Evolutionary conservation across 257 asterid species (phyloP), one percentile per base, ranked within the genome.

Genomic region (Solanum pennellii): DNA sequence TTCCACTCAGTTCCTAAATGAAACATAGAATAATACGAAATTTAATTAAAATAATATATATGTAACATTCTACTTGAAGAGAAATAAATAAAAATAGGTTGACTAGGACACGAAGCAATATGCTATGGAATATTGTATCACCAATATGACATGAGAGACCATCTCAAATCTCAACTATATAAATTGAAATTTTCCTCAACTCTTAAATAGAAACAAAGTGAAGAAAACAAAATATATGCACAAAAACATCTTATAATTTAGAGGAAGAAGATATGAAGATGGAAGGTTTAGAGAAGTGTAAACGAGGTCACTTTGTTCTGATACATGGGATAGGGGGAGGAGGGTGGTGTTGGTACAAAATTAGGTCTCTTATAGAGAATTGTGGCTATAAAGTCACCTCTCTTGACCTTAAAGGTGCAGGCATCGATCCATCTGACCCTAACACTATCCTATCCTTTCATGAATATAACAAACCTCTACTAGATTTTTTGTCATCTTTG

Each of bases 321-420:
- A 87, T 97, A 11, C 99, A 97, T 35, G 99, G 99, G 20, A 10
- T 94, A 0, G 35, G 93, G 1, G 95, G 94, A 4, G 98, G 99
- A 7, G 98, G 91, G 5, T 97, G 98, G 99, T 93, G 98, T 87
- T 97, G 99, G 98, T 97, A 94, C 93, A 97, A 94, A 87, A 88
- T 97, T 41, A 90, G 85, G 85, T 90, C 92, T 85, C 90, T 93
- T 0, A 90, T 97, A 93, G 98, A 95, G 88, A 94, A 83, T 37
- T 85, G 90, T 1, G 98, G 98, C 20, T 94, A 94, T 90, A 92
- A 35, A 86, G 99, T 94, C 3, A 33, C 98, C 5, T 97, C 98
- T 88, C 88, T 95, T 29, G 99, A 97, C 92, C 98, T 97, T 49
- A 94, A 87, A 89, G 94, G 93, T 12, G 68, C 94, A 9, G 98